A percentile compares a stretch with the other conserved stretches of the same genome.
phyloP scores from a whole-genome alignment of 2,329 filamentous ascomycete species.

The Aspergillus novofumigatus region DNA sequence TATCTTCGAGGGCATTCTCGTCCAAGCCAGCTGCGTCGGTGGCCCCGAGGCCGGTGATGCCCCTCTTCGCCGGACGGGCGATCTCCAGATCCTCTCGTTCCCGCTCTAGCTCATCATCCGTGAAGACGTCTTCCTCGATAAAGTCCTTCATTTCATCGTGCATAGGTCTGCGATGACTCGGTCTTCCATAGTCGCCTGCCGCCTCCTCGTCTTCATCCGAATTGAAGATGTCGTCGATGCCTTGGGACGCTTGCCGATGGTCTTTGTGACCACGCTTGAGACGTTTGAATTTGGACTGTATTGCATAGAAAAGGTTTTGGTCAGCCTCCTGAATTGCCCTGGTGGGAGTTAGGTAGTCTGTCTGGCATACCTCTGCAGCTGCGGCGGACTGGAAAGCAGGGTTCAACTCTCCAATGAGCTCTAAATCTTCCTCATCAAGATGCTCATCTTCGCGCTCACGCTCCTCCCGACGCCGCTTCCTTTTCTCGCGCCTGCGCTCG shows the following conservation, averaged over 20 bases:
- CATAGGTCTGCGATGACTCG: constrained; percentile 52
- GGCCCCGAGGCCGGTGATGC: constrained; percentile 61
- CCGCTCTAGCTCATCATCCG: constrained; percentile 72
- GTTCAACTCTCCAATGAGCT: constrained; percentile 82
- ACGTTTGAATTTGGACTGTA: constrained; percentile 86
- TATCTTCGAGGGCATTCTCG: constrained; percentile 89
- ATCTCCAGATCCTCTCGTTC: constrained; percentile 85
- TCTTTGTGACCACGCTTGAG: constrained; percentile 86
- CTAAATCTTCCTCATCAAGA: constrained; percentile 92
- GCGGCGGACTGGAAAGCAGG: constrained; percentile 65
- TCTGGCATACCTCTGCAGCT: constrained; percentile 61
- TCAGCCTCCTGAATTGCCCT: neutral
- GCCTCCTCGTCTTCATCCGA: constrained; percentile 81
- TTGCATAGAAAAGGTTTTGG: constrained; percentile 4
- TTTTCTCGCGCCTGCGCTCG: constrained; percentile 59
- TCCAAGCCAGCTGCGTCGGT: constrained; percentile 82
- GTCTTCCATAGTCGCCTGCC: constrained; percentile 43
- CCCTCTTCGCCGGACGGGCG: constrained; percentile 69
- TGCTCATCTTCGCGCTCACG: constrained; percentile 77
- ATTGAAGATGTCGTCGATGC: constrained; percentile 88
- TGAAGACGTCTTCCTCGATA: constrained; percentile 92
- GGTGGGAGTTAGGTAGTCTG: neutral
- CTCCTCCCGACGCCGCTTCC: constrained; percentile 72
- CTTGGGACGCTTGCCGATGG: constrained; percentile 57
- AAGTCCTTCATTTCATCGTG: constrained; percentile 89